Conservation (phyloP, 306 rosid genomes). For the Adenanthera pavonina region DNA sequence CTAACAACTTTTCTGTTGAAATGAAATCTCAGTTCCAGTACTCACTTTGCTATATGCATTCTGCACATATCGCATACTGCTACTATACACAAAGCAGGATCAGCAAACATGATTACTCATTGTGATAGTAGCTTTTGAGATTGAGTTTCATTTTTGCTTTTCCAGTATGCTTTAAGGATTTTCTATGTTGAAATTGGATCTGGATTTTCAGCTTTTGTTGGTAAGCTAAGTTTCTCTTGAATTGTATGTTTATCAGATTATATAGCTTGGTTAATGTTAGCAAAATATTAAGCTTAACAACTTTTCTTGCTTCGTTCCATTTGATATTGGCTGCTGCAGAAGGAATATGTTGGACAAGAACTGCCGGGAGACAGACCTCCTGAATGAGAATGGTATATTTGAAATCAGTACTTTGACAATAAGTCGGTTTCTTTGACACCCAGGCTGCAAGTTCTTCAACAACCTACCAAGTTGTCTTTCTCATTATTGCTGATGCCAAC, state of each 20-base stretch:
- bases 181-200: conserved; percentile 77
- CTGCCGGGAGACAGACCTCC: conserved; percentile 86
- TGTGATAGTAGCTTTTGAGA: conserved; percentile 28
- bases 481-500: conserved; percentile 78
- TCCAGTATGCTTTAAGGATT: conserved; percentile 73
- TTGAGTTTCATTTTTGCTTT: conserved; percentile 25
- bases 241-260: neutral
- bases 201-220: conserved; percentile 79
- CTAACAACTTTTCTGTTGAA: conserved; percentile 15
- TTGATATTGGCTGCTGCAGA: conserved; percentile 56
- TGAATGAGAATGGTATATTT: conserved; percentile 77
- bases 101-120: conserved; percentile 9
- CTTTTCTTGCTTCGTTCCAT: conserved; percentile 26
- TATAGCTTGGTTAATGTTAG: conserved; percentile 22
- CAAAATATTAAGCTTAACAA: conserved; percentile 14
- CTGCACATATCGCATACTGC: no score
- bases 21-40: no score
- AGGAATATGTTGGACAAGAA: conserved; percentile 87
- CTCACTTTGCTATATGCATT: no score
- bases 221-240: conserved; percentile 43
- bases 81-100: neutral
- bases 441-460: conserved; percentile 74
- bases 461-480: conserved; percentile 76
- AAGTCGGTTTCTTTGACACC: conserved; percentile 81
- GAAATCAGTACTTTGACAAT: conserved; percentile 86